Conservation (phyloP, 116 monocot species). For the Trichopus zeylanicus region DNA sequence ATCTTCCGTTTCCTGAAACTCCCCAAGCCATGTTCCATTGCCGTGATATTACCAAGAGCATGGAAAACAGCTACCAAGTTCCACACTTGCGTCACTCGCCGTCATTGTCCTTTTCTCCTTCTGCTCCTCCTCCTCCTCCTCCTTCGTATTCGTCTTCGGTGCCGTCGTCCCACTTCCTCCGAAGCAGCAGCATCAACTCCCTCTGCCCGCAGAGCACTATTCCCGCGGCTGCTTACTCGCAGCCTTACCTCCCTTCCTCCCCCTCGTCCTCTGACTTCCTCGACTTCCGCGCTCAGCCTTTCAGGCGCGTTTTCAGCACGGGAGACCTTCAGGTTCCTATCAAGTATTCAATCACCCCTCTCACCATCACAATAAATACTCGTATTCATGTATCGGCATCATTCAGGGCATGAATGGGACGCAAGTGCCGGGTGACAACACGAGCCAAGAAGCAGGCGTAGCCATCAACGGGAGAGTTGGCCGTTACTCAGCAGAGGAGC, state of each 20-base stretch:
- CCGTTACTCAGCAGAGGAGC: slow-evolving; percentile 67
- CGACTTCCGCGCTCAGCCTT: slow-evolving; percentile 15
- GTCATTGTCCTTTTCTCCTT: no score
- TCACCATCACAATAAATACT: neutral
- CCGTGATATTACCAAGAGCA: neutral
- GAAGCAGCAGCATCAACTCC: neutral
- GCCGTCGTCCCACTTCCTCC: neutral
- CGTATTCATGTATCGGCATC: neutral
- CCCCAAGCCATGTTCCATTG: neutral
- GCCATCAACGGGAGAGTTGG: slow-evolving; percentile 18
- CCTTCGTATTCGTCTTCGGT: neutral
- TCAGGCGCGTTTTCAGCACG: slow-evolving; percentile 55
- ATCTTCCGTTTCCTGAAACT: neutral
- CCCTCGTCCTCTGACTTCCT: slow-evolving; percentile 4
- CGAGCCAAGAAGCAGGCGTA: slow-evolving; percentile 10
- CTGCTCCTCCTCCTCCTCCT: neutral
- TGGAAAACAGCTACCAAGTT: neutral
- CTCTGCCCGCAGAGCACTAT: neutral
- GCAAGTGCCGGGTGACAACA: slow-evolving; percentile 20
- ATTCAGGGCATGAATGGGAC: slow-evolving; percentile 21
- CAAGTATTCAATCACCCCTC: neutral
- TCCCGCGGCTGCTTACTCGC: neutral
- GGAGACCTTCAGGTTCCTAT: slow-evolving; percentile 45
- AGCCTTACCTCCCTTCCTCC: neutral
- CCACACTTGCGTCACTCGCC: neutral